phyloP scores from a whole-genome alignment of 345 rosid species.

The Rhodamnia argentea region DNA sequence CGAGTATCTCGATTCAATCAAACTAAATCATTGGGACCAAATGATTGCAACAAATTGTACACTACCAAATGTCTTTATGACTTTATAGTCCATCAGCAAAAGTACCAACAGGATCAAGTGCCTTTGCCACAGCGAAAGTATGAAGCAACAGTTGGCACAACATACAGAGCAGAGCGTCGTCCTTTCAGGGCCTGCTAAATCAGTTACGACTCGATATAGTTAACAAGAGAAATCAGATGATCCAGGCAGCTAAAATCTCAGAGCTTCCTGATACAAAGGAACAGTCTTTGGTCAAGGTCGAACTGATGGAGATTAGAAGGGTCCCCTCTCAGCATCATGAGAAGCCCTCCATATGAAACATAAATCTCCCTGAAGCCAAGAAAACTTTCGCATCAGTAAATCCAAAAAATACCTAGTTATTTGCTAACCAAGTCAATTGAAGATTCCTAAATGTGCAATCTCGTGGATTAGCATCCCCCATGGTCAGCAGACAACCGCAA shows the following conservation, averaged over 20 bases:
- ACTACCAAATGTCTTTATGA: not conserved
- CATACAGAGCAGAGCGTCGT: not conserved
- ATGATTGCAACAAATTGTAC: not conserved
- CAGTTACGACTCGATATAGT: not conserved
- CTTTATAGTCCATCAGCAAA: not conserved
- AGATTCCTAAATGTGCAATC: not conserved
- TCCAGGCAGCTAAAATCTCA: not conserved
- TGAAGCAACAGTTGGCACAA: not conserved
- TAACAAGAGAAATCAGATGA: not conserved
- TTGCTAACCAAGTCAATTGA: not conserved
- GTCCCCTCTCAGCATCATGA: conserved; percentile 78
- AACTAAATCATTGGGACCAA: not conserved
- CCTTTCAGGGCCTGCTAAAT: not conserved
- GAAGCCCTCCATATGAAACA: conserved; percentile 74
- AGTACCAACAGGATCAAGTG: not conserved
- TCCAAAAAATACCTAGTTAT: not conserved
- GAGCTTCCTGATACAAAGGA: conserved; percentile 37
- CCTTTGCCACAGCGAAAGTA: not conserved
- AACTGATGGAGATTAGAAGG: conserved; percentile 53
- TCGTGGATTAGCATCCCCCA: not conserved
- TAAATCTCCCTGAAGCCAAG: conserved; percentile 52
- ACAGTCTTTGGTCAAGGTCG: conserved; percentile 78
- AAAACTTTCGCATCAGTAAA: not conserved
- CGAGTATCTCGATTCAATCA: not conserved
- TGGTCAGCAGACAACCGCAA: not conserved